Evolutionary conservation across 2,329 filamentous ascomycete species (phyloP), one percentile per base, ranked within the genome.

Genomic region (Epichloe sibirici): DNA sequence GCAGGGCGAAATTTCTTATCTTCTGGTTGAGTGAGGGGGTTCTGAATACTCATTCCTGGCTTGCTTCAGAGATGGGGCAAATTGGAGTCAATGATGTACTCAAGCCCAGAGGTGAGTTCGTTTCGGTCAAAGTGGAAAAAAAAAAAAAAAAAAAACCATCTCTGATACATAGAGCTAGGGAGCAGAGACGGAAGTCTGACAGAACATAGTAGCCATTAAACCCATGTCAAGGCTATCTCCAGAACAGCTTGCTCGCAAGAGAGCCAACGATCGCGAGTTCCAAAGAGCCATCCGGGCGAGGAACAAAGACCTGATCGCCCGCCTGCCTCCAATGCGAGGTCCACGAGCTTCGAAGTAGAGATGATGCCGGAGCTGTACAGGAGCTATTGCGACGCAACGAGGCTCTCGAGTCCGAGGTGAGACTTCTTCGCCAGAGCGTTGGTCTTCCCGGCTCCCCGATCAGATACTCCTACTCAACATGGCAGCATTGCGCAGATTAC

Each of bases 261-360:
- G 51, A 39, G 51, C 51, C 40, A 52, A 52, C 34, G 46, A 52
- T 21, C 46, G 51, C 25, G 45, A 49, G 21, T 52, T 39, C 1
- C 51, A 52, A 40, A 48, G 51, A 38, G 45, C 31, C 11, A 52
- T 52, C 39, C 45, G 51, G 11, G 45, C 45, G 11, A 48, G 51
- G 23, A 52, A 43, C 21, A 52, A 52, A 21, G 28, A 48, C 39
- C 40, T 44, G 11, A 49, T 52, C 13, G 46, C 38, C 23, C 43
- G n/a, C n/a, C n/a, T n/a, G 46, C 5, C 45, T 52, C 15, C 38
- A 49, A 34, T 39, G 42, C 5, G 51, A 52, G 45, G 40, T 52
- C 12, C 45, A 48, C 17, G 38, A 48, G 13, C 45, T 52, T 17
- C 51, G 40, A 31, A 52, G 34, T 5, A 52, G 21, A 43, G 46